Evolutionary conservation across 2,329 filamentous ascomycete genomes (phyloP).

Genomic region (Drechslerella stenobrocha): DNA sequence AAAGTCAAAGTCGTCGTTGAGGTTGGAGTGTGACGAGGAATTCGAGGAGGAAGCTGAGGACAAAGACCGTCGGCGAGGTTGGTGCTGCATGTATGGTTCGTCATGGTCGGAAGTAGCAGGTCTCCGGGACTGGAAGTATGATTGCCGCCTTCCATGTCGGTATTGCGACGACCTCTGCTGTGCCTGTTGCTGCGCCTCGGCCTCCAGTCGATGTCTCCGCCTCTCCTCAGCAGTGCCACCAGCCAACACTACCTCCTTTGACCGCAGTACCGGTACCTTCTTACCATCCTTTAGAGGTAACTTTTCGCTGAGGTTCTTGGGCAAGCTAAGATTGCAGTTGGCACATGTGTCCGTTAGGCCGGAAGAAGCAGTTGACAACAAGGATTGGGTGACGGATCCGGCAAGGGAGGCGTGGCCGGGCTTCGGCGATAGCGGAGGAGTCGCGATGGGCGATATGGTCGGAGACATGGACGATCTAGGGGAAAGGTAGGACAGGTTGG

Average conservation of each 20-base stretch:
- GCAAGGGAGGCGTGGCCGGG: constrained; percentile 49
- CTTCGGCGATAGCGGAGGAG: constrained; percentile 52
- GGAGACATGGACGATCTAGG: constrained; percentile 43
- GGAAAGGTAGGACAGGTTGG: constrained; percentile 46
- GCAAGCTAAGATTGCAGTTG: constrained; percentile 70
- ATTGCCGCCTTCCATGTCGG: constrained; percentile 49
- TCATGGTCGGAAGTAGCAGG: constrained; percentile 45
- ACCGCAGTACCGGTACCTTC: constrained; percentile 50
- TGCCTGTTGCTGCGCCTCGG: constrained; percentile 44
- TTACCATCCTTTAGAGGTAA: constrained; percentile 49
- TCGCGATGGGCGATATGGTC: constrained; percentile 42
- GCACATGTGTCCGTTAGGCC: constrained; percentile 64
- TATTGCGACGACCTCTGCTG: constrained; percentile 47
- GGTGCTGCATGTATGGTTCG: constrained; percentile 43
- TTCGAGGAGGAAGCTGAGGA: constrained; percentile 48
- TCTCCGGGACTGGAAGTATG: constrained; percentile 40
- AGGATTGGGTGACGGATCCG: constrained; percentile 45
- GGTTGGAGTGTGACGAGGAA: constrained; percentile 41
- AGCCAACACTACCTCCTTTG: constrained; percentile 50
- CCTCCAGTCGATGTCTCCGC: constrained; percentile 46
- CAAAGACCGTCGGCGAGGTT: constrained; percentile 38
- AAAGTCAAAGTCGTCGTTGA: constrained; percentile 39
- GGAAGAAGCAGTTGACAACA: constrained; percentile 47
- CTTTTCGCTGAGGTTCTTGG: constrained; percentile 58
- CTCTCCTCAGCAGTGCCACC: constrained; percentile 45